Percentiles rank a stretch among this genome's conserved stretches.
Evolutionary conservation across 2,329 filamentous ascomycete species (phyloP).

Genomic region (Helicocarpus griseus): DNA sequence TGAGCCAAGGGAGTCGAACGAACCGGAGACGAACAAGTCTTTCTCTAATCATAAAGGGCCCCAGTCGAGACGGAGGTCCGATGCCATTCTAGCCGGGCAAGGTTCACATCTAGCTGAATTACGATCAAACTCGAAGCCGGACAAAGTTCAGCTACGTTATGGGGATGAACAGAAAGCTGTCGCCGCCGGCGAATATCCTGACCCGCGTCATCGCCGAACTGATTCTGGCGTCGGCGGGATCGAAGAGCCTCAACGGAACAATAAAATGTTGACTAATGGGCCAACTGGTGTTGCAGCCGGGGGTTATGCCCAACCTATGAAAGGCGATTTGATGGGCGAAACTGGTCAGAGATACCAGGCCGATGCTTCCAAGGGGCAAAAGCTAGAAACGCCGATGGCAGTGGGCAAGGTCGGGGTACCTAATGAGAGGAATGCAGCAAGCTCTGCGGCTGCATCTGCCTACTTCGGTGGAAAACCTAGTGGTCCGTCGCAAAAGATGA

Average conservation of each 20-base stretch:
- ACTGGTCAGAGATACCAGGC: not conserved
- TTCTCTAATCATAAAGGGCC: not conserved
- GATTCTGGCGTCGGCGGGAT: slow-evolving; percentile 1
- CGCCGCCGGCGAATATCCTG: not conserved
- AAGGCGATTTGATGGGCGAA: not conserved
- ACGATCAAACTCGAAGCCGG: slow-evolving; percentile 12
- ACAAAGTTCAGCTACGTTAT: not conserved
- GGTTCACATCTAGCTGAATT: slow-evolving; percentile 1
- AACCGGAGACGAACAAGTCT: not conserved
- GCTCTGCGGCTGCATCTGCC: slow-evolving; percentile 9
- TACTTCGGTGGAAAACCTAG: slow-evolving; percentile 6
- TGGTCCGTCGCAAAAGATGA: not conserved
- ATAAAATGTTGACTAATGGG: slow-evolving; percentile 30
- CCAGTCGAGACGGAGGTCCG: not conserved
- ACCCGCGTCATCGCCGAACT: not conserved
- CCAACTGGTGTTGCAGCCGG: not conserved
- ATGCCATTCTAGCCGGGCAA: not conserved
- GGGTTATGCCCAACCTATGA: not conserved
- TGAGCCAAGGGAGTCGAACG: not conserved
- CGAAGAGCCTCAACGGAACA: not conserved
- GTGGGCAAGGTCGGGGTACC: not conserved
- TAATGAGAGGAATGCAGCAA: slow-evolving; percentile 7
- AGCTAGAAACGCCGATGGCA: not conserved
- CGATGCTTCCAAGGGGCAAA: not conserved
- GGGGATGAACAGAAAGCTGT: not conserved